Conservation (phyloP, 1,139 yeast species). For the Arxiozyma heterogenica region DNA sequence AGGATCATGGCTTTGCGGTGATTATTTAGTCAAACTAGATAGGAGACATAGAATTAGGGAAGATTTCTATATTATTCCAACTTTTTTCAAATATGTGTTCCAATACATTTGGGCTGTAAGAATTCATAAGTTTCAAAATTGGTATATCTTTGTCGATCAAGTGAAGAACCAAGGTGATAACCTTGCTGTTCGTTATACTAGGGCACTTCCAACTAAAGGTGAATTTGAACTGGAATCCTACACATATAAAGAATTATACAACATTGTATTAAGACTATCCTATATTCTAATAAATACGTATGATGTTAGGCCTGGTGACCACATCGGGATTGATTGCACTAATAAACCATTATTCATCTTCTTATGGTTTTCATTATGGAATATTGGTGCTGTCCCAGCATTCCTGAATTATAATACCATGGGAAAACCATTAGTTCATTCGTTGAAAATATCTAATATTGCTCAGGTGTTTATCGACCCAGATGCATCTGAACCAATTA, state of each 20-base stretch:
- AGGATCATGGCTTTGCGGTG: constrained; percentile 13
- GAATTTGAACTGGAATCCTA: constrained; percentile 57
- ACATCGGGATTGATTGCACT: constrained; percentile 70
- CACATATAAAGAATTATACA: constrained; percentile 63
- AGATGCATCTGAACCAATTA: constrained; percentile 49
- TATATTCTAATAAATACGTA: constrained; percentile 54
- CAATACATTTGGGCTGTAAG: constrained; percentile 38
- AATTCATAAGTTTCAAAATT: constrained; percentile 47
- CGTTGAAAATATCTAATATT: constrained; percentile 62
- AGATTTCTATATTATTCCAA: constrained; percentile 43
- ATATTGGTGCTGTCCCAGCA: constrained; percentile 83
- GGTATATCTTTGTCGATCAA: constrained; percentile 55
- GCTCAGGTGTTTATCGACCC: constrained; percentile 67
- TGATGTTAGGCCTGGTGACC: constrained; percentile 56
- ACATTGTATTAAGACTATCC: constrained; percentile 55
- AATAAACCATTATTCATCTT: constrained; percentile 77
- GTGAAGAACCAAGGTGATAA: constrained; percentile 44
- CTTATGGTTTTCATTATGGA: constrained; percentile 83
- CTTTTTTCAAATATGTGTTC: constrained; percentile 36
- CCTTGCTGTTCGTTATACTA: constrained; percentile 54
- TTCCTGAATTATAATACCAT: constrained; percentile 73
- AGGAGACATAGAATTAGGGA: constrained; percentile 46
- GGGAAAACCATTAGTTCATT: constrained; percentile 71
- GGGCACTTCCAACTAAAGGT: constrained; percentile 37
- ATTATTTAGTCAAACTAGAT: constrained; percentile 33